Base-by-base conservation (phyloP, 441 rosid species). In the Mallotus repandus region DNA sequence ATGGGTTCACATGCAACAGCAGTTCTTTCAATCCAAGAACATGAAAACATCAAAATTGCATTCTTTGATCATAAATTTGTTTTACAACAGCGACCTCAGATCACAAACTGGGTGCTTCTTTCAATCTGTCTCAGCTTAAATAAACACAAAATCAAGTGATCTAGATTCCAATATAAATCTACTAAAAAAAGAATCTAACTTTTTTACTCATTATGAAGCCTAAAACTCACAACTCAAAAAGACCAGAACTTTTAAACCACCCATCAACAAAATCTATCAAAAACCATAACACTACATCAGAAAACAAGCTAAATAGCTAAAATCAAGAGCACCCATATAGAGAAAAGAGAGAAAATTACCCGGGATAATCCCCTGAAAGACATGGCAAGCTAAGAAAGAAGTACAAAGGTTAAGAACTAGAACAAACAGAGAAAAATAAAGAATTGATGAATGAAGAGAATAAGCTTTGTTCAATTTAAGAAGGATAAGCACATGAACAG, bases 341-440 rank as follows among this genome's bases (percentile, higher is more conserved):
- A 25, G 14, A 50, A 19, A 41, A 16, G 21, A 54, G 22, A 54
- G 56, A 69, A 29, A 49, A 54, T 58, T 81, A 87, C 91, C 82
- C 91, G 88, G 73, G 79, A 59, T 0, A 84, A 58, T 77, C 89
- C 86, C 76, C 91, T 71, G 85, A 80, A 82, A 41, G 86, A 80
- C 91, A 87, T 87, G 79, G 87, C 78, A 46, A 77, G 57, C 55
- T 0, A 55, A 69, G 56, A 58, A 66, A 22, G 52, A 6, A 55
- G 58, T 0, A 0, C 52, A 62, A 45, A 48, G 48, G 22, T 50
- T 9, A 21, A 16, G 41, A 45, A 18, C 4, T 19, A 18, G 22
- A 49, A 12, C 19, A 14, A 14, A 43, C 16, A 53, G 5, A 7
- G 7, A 12, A 35, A 4, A 29, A 22, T 16, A 21, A n/a, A 4